Evolutionary conservation across 2,329 filamentous ascomycete species (phyloP), one percentile per base, ranked within the genome.

Genomic region (Cytospora piceicola): DNA sequence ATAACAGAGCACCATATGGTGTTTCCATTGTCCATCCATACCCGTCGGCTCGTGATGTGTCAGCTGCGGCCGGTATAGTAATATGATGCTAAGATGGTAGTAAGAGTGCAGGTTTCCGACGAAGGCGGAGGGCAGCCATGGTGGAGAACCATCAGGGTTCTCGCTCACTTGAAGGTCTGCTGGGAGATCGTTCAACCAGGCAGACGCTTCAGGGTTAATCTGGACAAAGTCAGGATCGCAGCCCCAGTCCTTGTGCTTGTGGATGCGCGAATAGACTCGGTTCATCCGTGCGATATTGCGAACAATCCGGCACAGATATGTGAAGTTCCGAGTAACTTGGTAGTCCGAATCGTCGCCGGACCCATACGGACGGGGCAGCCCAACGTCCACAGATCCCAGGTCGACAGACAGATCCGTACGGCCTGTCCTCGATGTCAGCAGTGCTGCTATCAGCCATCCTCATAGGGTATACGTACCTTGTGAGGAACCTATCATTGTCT

Each of bases 401-500:
- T 90, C 85, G 9, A 97, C 90, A 1, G 90, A 84, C 65, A 94
- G 86, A 75, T 97, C 93, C 57, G 87, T 89, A 34, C 92, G 91
- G 14, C 92, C 90, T 93, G 58, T 14, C 17, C 8, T 27, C 27
- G 11, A 7, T 46, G 67, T 71, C 46, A 70, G 65, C 51, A 32
- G 14, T 27, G 27, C 15, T 51, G 27, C 3, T 34, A 30, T 51
- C 12, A 6, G n/a, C 9, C 32, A 46, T 46, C 7, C 17, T n/a
- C 15, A 42, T 11, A 53, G 24, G 22, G 42, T 30, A 22, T 42
- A 70, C 76, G 67, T 80, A 93, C 94, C 94, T 88, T 98, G 94
- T 3, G 94, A 92, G 24, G 91, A 93, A 64, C 94, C 94, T 71
- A 97, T 89, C 91, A 98, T 96, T 52, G 94, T 85, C 77, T 98